These are phyloP conservation scores for Hyphopichia homilentoma DNA, from an alignment of 805 yeast genomes.

Conservation along the genomic window DNA sequence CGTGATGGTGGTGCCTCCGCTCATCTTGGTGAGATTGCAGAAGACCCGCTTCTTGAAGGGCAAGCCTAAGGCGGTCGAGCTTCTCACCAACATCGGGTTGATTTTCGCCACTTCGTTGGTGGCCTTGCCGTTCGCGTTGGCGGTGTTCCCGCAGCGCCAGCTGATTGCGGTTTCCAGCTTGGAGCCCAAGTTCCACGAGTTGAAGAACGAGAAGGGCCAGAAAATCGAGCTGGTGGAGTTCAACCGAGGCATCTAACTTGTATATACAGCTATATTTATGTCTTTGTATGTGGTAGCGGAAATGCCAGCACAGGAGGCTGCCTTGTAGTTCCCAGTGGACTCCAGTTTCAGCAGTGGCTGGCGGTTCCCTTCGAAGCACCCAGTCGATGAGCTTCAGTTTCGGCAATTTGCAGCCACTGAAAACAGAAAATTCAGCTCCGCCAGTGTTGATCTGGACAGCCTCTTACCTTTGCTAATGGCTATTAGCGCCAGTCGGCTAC, in stretches of 20 bases:
- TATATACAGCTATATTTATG: constrained; percentile 2
- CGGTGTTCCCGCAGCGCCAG: constrained; percentile 90
- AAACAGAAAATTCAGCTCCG: too few relatives aligned
- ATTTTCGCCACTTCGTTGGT: constrained; percentile 81
- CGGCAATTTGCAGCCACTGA: too few relatives aligned
- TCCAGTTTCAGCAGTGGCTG: too few relatives aligned
- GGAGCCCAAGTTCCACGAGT: constrained; percentile 60
- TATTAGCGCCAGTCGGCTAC: too few relatives aligned
- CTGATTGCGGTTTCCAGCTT: constrained; percentile 52
- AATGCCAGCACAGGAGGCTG: too few relatives aligned
- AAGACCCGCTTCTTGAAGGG: constrained; percentile 58
- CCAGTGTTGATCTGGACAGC: too few relatives aligned
- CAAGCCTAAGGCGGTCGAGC: constrained; percentile 61
- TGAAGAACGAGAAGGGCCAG: constrained; percentile 61
- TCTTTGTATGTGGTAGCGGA: neutral
- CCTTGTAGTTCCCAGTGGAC: neutral
- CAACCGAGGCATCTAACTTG: constrained; percentile 81
- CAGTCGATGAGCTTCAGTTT: too few relatives aligned
- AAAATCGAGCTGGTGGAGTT: constrained; percentile 64
- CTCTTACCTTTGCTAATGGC: too few relatives aligned
- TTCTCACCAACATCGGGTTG: constrained; percentile 76
- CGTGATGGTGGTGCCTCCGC: constrained; percentile 94
- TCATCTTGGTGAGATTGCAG: constrained; percentile 76
- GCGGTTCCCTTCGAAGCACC: too few relatives aligned
- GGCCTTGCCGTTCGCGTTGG: constrained; percentile 92